A percentile compares a stretch with the other conserved stretches of the same genome.
These are phyloP conservation scores for Puccinia novopanici DNA, from an alignment of 1,284 basidiomycete species.

Conservation along the genomic window DNA sequence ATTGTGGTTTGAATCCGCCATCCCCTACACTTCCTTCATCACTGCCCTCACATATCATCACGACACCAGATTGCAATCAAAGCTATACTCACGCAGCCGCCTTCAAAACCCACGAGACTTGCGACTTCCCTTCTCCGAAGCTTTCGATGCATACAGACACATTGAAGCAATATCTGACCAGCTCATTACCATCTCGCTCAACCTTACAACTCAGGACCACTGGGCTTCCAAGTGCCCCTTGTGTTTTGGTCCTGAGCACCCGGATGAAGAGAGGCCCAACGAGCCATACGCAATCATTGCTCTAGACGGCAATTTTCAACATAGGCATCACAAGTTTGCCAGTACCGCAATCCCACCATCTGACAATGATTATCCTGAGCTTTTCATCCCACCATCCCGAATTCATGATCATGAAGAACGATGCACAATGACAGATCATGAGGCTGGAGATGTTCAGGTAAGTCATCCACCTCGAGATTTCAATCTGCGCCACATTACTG, in stretches of 20 bases:
- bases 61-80: neutral
- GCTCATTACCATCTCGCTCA: neutral
- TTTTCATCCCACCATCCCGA: neutral
- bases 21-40: neutral
- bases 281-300: neutral
- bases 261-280: neutral
- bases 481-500: too few relatives aligned
- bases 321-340: too few relatives aligned
- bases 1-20: neutral
- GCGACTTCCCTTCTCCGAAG: neutral
- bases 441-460: too few relatives aligned
- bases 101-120: neutral
- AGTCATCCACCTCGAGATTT: too few relatives aligned
- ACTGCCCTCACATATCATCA: neutral
- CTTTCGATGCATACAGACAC: neutral
- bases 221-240: neutral
- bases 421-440: too few relatives aligned
- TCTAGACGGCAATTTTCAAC: conserved; percentile 24
- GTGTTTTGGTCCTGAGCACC: conserved; percentile 10
- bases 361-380: neutral
- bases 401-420: neutral
- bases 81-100: neutral
- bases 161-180: neutral
- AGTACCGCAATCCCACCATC: conserved; percentile 14
- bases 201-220: neutral